phyloP scores from a whole-genome alignment of 2,329 filamentous ascomycete species.

The Fusarium fujikuroi region DNA sequence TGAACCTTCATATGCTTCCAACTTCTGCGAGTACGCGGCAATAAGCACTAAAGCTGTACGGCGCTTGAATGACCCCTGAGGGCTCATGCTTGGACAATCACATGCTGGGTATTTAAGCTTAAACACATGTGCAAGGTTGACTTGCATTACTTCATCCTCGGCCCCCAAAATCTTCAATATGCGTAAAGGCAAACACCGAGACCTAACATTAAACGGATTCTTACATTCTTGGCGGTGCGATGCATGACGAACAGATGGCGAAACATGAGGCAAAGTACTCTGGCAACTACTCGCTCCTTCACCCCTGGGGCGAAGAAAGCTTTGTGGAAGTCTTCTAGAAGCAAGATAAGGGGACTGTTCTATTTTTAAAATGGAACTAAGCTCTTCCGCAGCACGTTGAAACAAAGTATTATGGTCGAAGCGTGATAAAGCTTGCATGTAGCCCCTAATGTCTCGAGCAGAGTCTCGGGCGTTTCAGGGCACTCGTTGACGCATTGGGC shows the following conservation, averaged over 20 bases:
- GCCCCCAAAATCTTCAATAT: neutral
- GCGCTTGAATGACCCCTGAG: neutral
- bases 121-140: neutral
- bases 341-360: fast-evolving
- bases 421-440: neutral
- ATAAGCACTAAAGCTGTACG: neutral
- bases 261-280: neutral
- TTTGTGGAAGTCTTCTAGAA: neutral
- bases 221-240: neutral
- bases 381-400: neutral
- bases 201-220: fast-evolving
- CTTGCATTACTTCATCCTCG: neutral
- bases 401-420: neutral
- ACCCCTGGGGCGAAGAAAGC: neutral
- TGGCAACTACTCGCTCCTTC: no score
- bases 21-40: neutral
- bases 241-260: neutral
- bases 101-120: conserved; percentile 1
- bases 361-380: neutral
- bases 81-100: neutral
- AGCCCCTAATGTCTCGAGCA: neutral
- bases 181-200: no score
- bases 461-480: neutral
- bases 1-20: neutral
- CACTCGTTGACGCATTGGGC: neutral